phyloP scores from a whole-genome alignment of 2,329 filamentous ascomycete species.

The Fusarium sp. region DNA sequence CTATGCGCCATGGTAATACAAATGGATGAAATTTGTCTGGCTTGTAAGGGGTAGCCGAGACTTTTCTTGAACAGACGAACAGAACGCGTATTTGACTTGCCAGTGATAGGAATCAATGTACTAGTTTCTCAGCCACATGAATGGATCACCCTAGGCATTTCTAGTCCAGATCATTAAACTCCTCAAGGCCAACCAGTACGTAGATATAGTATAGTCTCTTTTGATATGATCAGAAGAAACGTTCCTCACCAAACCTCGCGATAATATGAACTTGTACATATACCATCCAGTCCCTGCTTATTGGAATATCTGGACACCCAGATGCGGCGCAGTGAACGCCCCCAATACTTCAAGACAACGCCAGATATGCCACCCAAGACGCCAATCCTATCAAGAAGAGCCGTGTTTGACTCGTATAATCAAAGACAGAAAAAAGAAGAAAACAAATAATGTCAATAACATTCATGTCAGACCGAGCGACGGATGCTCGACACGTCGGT shows the following conservation, averaged over 20 bases:
- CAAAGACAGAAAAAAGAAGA: not conserved
- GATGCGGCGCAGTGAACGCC: not conserved
- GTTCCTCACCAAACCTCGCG: not conserved
- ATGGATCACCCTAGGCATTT: not conserved
- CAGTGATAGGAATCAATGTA: not conserved
- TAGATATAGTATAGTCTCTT: not conserved
- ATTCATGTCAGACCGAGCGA: constrained; percentile 29
- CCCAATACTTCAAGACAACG: constrained; percentile 6
- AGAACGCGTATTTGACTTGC: not conserved
- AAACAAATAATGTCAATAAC: not conserved
- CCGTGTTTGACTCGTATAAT: not conserved
- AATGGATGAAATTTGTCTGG: not conserved
- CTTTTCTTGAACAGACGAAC: not conserved
- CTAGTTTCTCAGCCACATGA: not conserved
- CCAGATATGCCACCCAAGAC: constrained; percentile 26
- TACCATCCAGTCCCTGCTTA: not conserved
- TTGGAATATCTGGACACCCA: not conserved
- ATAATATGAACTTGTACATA: constrained; percentile 3
- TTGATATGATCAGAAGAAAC: not conserved
- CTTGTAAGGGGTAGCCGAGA: not conserved
- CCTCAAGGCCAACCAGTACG: not conserved
- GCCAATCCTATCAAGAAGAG: not conserved
- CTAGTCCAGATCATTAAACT: not conserved
- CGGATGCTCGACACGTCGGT: constrained; percentile 46
- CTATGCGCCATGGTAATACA: constrained; percentile 11